These are phyloP conservation scores for Diatrype stigma DNA, from an alignment of 2,329 filamentous ascomycete genomes.

Conservation along the genomic window DNA sequence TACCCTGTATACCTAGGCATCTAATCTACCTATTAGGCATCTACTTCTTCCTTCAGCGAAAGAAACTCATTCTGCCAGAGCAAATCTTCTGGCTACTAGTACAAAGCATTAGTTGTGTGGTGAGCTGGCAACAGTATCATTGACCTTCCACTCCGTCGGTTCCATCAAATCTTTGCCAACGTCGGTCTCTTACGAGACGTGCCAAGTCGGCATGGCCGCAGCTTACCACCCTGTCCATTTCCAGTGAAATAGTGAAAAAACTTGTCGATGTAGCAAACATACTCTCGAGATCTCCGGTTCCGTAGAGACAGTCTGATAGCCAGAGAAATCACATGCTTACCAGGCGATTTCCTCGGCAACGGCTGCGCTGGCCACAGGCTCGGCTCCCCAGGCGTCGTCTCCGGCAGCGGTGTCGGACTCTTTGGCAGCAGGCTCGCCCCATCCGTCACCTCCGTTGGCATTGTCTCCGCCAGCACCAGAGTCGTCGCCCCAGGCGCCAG, in stretches of 20 bases:
- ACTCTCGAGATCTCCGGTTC: too few species aligned
- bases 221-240: too few species aligned
- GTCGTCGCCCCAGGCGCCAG: slow-evolving; percentile 1
- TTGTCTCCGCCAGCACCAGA: background rate
- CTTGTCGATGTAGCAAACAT: too few species aligned
- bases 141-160: background rate
- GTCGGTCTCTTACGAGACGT: too few species aligned
- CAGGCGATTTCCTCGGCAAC: background rate
- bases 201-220: too few species aligned
- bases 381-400: background rate
- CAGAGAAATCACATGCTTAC: too few species aligned
- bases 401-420: background rate
- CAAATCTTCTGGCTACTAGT: background rate
- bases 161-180: background rate
- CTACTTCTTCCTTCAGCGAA: background rate
- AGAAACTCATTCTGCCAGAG: background rate
- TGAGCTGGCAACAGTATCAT: too few species aligned
- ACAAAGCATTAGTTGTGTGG: too few species aligned
- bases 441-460: slow-evolving; percentile 2
- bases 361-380: too few species aligned
- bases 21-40: background rate
- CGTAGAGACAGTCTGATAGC: too few species aligned
- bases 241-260: too few species aligned
- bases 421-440: background rate
- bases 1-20: background rate